Base-by-base conservation (phyloP, 371 early-diverging fungal species). In the Mucor circinelloides region DNA sequence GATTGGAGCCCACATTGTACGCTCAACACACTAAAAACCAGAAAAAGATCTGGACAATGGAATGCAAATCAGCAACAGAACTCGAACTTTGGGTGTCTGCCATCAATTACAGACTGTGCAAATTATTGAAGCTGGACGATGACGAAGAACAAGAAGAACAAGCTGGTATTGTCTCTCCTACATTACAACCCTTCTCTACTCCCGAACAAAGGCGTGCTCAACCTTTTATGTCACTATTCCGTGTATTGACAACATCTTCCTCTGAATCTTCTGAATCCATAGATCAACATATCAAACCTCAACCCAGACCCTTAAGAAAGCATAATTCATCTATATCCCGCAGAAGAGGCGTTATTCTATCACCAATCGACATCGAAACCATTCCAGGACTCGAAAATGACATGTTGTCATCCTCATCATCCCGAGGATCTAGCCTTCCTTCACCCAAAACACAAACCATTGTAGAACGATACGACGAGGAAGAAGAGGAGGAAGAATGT, bases 11-110 rank as follows among this genome's bases (percentile, higher is more conserved):
- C 12, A 64, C 63, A 8, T 30, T 61, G 40, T 63, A 59, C 31
- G 21, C 25, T 25, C 63, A 64, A 59, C 31, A 60, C 17, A 10
- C 21, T 1, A 64, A 34, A 17, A 36, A 61, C 54, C 23, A 55
- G 21, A 50, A 64, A 30, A 72, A 72, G 38, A 36, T 52, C 0
- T 71, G 75, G 66, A 75, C 73, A 6, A 69, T 77, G 12, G 69
- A 52, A 19, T 77, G 78, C 34, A 62, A 74, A 38, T 75, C 78
- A 32, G 57, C 64, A 28, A 28, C 36, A 7, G 78, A 77, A 21
- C 64, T 75, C 12, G 68, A 72, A 9, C 40, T 58, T 4, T 77
- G 78, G 78, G 57, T 73, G 2, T 50, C 52, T 21, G 67, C 64
- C 19, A 69, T 73, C 42, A 54, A 73, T 7, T 23, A 36, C 10